Evolutionary conservation across 495 filamentous ascomycete genomes (phyloP), one percentile per base, ranked within the genome.

Genomic region (Aspergillus steynii): DNA sequence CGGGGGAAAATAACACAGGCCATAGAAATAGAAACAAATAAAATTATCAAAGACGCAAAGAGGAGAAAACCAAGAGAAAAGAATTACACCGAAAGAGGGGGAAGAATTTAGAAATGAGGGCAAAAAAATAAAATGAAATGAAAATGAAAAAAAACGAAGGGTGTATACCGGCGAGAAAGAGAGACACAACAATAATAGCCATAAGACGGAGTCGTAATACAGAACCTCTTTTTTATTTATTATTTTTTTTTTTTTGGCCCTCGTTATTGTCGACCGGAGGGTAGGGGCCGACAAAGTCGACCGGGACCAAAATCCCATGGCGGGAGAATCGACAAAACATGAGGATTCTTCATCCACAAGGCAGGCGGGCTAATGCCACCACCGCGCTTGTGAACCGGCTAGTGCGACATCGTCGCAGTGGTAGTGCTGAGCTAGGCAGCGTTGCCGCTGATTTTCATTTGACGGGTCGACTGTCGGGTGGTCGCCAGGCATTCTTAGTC

Each of bases 361-460:
- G 50, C 52, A 29, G 27, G 50, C 49, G 50, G 45, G 31, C 55
- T 59, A 59, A 64, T 60, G 29, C 58, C 34, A 55, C 55, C 51
- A 58, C 50, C 51, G 63, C 60, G 63, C 59, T 65, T 65, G 63
- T 62, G 63, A 51, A 27, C 54, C 55, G 31, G 47, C 27, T 60
- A 53, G 55, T 57, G 56, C 20, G 34, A 56, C 49, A 42, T 60
- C 31, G 57, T 27, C 42, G 25, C 53, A 20, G 50, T 54, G 28
- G 50, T 60, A 50, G 47, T 48, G 58, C 29, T 49, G 57, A 53
- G 55, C 59, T 47, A 58, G 56, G 27, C 58, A 56, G 55, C 61
- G 31, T 68, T 59, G 60, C 62, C 56, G 53, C 57, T 56, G 60
- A 34, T 58, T 42, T 27, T 61, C 29, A 60, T 60, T 58, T 62